phyloP scores from a whole-genome alignment of 441 rosid species.

The Heliophila coronopifolia region DNA sequence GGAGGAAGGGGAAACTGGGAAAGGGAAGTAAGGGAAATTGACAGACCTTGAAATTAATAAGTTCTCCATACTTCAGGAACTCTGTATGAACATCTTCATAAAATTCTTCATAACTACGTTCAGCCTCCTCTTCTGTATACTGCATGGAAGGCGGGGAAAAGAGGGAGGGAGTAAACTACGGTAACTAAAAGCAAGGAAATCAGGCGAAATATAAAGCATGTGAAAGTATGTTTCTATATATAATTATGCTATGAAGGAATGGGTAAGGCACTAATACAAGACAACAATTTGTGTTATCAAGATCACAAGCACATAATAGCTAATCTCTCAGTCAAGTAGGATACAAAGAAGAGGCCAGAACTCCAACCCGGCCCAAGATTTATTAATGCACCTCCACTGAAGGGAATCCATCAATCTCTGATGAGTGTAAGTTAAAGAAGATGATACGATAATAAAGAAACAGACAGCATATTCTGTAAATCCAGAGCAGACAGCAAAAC shows the following conservation, averaged over 20 bases:
- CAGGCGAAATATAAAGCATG: conserved; percentile 6
- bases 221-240: not conserved
- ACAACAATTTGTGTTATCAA: not conserved
- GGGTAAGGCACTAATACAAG: not conserved
- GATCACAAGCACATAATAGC: conserved; percentile 8
- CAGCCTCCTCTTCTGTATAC: conserved; percentile 91
- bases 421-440: conserved; percentile 51
- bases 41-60: conserved; percentile 86
- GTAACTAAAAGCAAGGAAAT: conserved; percentile 2
- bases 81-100: conserved; percentile 97
- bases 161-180: conserved; percentile 18
- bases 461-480: conserved; percentile 5
- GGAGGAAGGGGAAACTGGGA: conserved; percentile 1
- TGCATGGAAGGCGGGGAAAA: conserved; percentile 34
- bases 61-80: conserved; percentile 86
- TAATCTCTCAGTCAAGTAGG: conserved; percentile 38
- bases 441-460: conserved; percentile 22
- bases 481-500: conserved; percentile 16
- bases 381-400: conserved; percentile 48
- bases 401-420: conserved; percentile 51
- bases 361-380: conserved; percentile 42
- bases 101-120: conserved; percentile 73
- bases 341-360: conserved; percentile 42
- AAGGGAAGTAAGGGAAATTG: not conserved
- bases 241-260: not conserved